These are phyloP conservation scores for Trichoderma breve DNA, from an alignment of 2,329 filamentous ascomycete species.

Conservation along the genomic window DNA sequence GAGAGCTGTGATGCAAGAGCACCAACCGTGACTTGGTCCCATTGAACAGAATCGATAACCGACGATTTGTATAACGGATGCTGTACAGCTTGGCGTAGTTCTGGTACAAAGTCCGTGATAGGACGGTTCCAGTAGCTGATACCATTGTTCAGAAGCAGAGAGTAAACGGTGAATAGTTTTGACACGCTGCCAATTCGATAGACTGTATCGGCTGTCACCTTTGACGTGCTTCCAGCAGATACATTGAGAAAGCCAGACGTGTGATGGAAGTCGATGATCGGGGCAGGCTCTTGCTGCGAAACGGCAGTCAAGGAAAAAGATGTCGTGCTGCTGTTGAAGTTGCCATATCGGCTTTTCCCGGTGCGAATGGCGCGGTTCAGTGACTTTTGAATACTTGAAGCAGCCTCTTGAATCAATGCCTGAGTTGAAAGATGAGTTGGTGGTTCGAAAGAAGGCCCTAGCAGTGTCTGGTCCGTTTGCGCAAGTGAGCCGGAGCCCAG, in stretches of 20 bases:
- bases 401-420: neutral
- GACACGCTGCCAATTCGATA: constrained; percentile 31
- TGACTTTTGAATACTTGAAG: neutral
- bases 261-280: constrained; percentile 21
- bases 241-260: constrained; percentile 18
- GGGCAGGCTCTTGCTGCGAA: constrained; percentile 7
- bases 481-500: neutral
- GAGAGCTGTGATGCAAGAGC: constrained; percentile 17
- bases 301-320: constrained; percentile 19
- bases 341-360: constrained; percentile 9
- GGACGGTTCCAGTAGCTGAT: constrained; percentile 27
- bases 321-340: constrained; percentile 15
- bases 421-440: neutral
- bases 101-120: constrained; percentile 29
- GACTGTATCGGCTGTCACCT: constrained; percentile 23
- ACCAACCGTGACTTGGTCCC: constrained; percentile 19
- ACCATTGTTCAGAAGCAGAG: constrained; percentile 26
- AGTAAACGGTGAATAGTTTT: constrained; percentile 31
- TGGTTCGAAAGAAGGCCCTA: constrained; percentile 10
- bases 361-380: constrained; percentile 10
- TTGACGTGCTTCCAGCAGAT: constrained; percentile 20
- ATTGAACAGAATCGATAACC: constrained; percentile 10
- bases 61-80: neutral
- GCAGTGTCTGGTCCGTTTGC: constrained; percentile 5
- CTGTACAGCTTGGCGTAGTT: constrained; percentile 19